Evolutionary conservation across 1,284 basidiomycete species (phyloP).

Genomic region (Cutaneotrichosporon sp.): DNA sequence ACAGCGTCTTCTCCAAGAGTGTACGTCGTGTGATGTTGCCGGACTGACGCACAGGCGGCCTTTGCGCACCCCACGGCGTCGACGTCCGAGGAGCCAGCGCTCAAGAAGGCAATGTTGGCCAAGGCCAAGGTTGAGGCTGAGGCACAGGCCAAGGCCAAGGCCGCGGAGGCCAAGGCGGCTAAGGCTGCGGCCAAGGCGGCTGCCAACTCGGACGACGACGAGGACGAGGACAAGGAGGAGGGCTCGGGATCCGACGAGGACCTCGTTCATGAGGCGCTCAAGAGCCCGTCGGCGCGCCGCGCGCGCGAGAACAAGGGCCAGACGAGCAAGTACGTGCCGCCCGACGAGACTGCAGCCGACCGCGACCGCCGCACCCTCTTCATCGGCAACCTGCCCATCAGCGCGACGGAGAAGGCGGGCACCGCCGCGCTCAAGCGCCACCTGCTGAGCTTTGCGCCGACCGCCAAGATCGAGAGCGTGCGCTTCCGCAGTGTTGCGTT

Average conservation of each 20-base stretch:
- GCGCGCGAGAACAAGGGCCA: slow-evolving; percentile 29
- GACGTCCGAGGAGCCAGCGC: slow-evolving; percentile 6
- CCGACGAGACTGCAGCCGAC: slow-evolving; percentile 67
- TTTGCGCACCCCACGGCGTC: slow-evolving; percentile 31
- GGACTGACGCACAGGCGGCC: slow-evolving; percentile 30
- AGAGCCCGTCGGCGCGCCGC: slow-evolving; percentile 19
- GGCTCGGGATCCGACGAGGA: slow-evolving; percentile 29
- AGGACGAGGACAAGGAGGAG: no score
- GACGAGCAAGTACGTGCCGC: slow-evolving; percentile 58
- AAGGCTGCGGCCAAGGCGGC: not conserved
- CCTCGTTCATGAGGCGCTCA: slow-evolving; percentile 53
- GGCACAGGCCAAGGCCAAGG: slow-evolving; percentile 16
- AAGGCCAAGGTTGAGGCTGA: slow-evolving; percentile 5
- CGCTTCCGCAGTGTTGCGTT: slow-evolving; percentile 90
- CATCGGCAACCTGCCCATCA: slow-evolving; percentile 83
- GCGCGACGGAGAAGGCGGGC: slow-evolving; percentile 64
- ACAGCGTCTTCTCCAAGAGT: slow-evolving; percentile 53
- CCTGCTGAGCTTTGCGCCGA: slow-evolving; percentile 67
- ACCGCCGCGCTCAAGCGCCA: slow-evolving; percentile 55
- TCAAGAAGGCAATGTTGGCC: slow-evolving; percentile 13
- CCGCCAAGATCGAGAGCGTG: slow-evolving; percentile 77
- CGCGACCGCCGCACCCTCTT: slow-evolving; percentile 84
- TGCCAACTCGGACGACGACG: slow-evolving; percentile 14
- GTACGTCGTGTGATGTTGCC: slow-evolving; percentile 36
- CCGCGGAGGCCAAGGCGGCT: slow-evolving; percentile 20